Evolutionary conservation across 345 rosid genomes (phyloP), one percentile per base, ranked within the genome.

Genomic region (Salix brachista): DNA sequence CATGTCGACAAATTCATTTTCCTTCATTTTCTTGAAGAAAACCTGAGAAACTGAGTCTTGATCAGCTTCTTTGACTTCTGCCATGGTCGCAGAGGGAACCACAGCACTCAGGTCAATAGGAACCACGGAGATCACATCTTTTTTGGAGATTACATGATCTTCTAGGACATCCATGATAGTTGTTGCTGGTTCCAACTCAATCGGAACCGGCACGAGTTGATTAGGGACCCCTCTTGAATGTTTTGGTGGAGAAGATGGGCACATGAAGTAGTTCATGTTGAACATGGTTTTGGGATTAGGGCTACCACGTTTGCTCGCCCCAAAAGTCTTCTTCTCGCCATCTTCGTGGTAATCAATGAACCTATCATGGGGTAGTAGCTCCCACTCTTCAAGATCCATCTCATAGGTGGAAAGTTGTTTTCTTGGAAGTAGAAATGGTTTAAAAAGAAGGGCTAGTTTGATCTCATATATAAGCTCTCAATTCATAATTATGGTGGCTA

Each of bases 371-470:
- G 98, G 91, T 26, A 96, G 90, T 54, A 92, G 64, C 78, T 92
- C 98, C 99, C 99, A 96, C 74, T 90, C 99, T n/a, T 92, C 96
- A 62, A 88, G 86, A 87, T 93, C 97, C 97, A 96, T 92, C 21
- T 69, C 78, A 67, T 50, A 54, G 42, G 36, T 8, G 62, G 68
- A 37, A 62, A 60, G 18, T 10, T 13, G 44, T 11, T 70, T 48
- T 64, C 16, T 74, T 30, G 39, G 17, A 19, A 52, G 21, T 46
- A 54, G 73, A 69, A 77, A 42, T 42, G 19, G 78, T 72, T 72
- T 74, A 37, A 56, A 71, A 58, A 23, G 19, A 3, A 61, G 69
- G 78, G 41, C 16, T 28, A 61, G 34, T 2, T 1, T 41, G 14
- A n/a, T 16, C 6, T 16, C 61, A 75, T 78, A 67, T 66, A 12